Base-by-base conservation (phyloP, 2,329 filamentous ascomycete species). In the Exophiala lecanii-corni region DNA sequence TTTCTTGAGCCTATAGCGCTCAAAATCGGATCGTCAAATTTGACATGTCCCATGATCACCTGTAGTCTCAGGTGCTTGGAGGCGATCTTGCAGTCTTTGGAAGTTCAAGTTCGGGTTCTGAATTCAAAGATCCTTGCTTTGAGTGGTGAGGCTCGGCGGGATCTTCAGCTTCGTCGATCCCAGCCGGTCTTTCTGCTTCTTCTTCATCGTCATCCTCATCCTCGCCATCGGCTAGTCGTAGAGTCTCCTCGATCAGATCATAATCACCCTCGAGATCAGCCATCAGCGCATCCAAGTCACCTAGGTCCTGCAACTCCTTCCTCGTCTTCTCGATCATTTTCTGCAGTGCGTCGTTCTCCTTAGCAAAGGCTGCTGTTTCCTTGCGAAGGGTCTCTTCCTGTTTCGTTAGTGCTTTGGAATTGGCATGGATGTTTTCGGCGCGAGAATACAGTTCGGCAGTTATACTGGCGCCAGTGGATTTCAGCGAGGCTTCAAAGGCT, bases 381-480 rank as follows among this genome's bases (percentile, higher is more conserved):
- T 67, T 71, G 31, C 61, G 64, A 26, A 79, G 55, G 33, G 76
- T 69, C 31, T 64, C 66, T 55, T 82, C 75, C 55, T 82, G 79
- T 52, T 71, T 72, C 10, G 66, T 60, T 23, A 82, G 72, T 2
- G 72, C 71, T 5, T 63, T 58, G 10, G 70, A 65, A 57, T 81
- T 81, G 32, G 65, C 58, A 58, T 79, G 75, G n/a, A 82, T 68
- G 44, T 72, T 73, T 33, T 68, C 63, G 15, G 75, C 76, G 41
- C 76, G 73, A 36, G 68, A 67, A 49, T 73, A 72, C 37, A 80
- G 68, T 35, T 75, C 70, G 13, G 66, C 59, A 53, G 78, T 73
- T 54, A 79, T 68, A 39, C 66, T 71, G 61, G 57, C 64, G 60
- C 65, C 67, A 37, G 64, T 64, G 36, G 62, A 64, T 50, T 60